Evolutionary conservation across 208 protist species (phyloP).

Genomic region (Wallacemonas collosoma): DNA sequence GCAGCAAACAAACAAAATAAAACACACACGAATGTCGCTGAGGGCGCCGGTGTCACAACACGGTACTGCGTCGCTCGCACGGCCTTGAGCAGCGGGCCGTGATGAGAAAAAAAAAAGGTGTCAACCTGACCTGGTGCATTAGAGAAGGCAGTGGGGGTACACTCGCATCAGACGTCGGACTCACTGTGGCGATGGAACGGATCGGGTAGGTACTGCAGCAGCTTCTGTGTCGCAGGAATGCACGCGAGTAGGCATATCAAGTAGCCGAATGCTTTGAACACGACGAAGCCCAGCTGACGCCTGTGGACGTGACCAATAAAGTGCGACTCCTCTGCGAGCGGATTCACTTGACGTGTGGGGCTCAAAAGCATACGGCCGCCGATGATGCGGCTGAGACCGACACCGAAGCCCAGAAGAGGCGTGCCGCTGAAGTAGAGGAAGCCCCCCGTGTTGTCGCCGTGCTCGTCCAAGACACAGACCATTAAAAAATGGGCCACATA

Average conservation of each 20-base stretch:
- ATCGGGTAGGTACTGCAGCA: slow-evolving; percentile 68
- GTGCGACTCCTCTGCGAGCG: slow-evolving; percentile 54
- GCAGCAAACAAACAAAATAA: too few species aligned
- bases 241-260: slow-evolving; percentile 62
- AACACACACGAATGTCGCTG: too few species aligned
- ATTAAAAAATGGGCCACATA: slow-evolving; percentile 85
- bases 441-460: slow-evolving; percentile 74
- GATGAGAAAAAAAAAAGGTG: too few species aligned
- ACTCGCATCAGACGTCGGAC: slow-evolving; percentile 18
- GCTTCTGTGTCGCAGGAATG: slow-evolving; percentile 67
- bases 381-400: slow-evolving; percentile 55
- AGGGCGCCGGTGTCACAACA: too few species aligned
- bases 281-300: slow-evolving; percentile 76
- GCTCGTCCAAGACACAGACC: slow-evolving; percentile 81
- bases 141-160: neutral
- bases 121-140: neutral
- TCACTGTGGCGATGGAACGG: slow-evolving; percentile 82
- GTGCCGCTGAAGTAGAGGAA: slow-evolving; percentile 87
- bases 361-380: slow-evolving; percentile 75
- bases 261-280: slow-evolving; percentile 67
- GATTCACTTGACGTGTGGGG: slow-evolving; percentile 67
- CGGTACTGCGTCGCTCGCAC: too few species aligned
- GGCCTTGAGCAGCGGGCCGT: too few species aligned
- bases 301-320: slow-evolving; percentile 83
- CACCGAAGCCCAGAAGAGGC: slow-evolving; percentile 76